Percentiles rank a stretch among this genome's conserved stretches.
These are phyloP conservation scores for Nicotiana rustica DNA, from an alignment of 305 asterid genomes.

Conservation along the genomic window DNA sequence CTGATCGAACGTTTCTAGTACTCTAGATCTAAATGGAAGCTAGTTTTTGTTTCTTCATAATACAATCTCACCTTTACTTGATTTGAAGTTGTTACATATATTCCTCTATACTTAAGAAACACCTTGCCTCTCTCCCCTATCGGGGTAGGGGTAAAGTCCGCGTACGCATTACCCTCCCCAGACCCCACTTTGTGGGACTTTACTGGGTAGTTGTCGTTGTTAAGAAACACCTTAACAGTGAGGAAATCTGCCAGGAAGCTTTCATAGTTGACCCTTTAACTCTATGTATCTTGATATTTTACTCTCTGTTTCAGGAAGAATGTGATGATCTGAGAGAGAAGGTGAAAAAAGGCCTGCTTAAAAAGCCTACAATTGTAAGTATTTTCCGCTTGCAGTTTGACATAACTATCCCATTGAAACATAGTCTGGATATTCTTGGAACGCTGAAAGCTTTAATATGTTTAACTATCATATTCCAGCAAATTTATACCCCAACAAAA, in stretches of 20 bases:
- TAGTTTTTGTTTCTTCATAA: constrained; percentile 16
- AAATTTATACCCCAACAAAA: neutral
- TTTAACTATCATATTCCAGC: constrained; percentile 17
- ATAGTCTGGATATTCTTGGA: constrained; percentile 25
- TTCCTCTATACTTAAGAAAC: constrained; percentile 9
- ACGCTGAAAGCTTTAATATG: neutral
- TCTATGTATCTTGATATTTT: neutral
- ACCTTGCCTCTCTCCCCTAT: neutral
- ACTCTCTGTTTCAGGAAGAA: constrained; percentile 54
- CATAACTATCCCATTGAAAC: neutral
- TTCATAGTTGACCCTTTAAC: neutral
- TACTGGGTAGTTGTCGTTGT: too few relatives aligned
- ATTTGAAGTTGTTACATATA: constrained; percentile 1
- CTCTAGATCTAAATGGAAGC: constrained; percentile 3
- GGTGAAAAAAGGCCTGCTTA: constrained; percentile 54
- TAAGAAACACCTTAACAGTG: neutral
- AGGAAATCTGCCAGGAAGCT: constrained; percentile 9
- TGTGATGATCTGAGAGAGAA: constrained; percentile 56
- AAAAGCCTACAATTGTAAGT: constrained; percentile 71
- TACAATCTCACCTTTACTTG: constrained; percentile 13
- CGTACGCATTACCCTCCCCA: too few relatives aligned
- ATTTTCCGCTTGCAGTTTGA: constrained; percentile 33
- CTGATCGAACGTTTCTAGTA: neutral
- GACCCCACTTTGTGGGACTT: too few relatives aligned
- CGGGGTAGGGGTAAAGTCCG: too few relatives aligned